A percentile compares a stretch with the other conserved stretches of the same genome.
Conservation (phyloP, 192 early-diverging fungal species). For the Linderina pennispora region DNA sequence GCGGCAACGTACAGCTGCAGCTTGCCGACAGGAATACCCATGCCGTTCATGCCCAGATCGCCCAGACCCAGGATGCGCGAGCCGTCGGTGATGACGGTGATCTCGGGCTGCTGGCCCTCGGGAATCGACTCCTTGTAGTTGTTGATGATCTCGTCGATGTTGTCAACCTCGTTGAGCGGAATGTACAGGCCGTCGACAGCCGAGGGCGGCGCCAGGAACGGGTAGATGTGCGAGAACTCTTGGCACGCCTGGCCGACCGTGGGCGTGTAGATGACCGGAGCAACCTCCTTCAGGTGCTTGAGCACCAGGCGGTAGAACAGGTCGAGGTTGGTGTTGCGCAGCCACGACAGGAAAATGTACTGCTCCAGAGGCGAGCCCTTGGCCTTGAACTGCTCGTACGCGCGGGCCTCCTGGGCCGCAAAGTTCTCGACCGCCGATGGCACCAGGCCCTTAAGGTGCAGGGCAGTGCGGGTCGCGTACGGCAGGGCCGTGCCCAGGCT, state of each 20-base stretch:
- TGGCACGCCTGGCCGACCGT: slow-evolving; percentile 82
- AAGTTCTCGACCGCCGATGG: slow-evolving; percentile 72
- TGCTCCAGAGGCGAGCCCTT: slow-evolving; percentile 70
- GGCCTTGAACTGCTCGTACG: slow-evolving; percentile 60
- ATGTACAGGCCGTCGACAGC: slow-evolving; percentile 83
- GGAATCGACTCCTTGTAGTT: slow-evolving; percentile 68
- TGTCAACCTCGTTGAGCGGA: slow-evolving; percentile 64
- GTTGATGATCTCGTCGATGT: slow-evolving; percentile 68
- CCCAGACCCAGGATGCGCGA: slow-evolving; percentile 91
- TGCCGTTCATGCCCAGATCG: slow-evolving; percentile 91
- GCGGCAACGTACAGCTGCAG: slow-evolving; percentile 87
- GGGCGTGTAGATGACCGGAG: slow-evolving; percentile 78
- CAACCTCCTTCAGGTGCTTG: slow-evolving; percentile 72
- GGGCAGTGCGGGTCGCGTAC: slow-evolving; percentile 46
- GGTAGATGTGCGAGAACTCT: slow-evolving; percentile 85
- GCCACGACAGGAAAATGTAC: slow-evolving; percentile 78
- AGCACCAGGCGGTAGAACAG: slow-evolving; percentile 81
- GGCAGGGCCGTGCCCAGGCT: slow-evolving; percentile 33
- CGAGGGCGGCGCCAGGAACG: slow-evolving; percentile 71
- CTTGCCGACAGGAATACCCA: slow-evolving; percentile 95
- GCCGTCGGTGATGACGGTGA: slow-evolving; percentile 94
- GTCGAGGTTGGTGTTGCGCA: slow-evolving; percentile 70
- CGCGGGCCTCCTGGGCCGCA: slow-evolving; percentile 68
- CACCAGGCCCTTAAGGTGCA: slow-evolving; percentile 62
- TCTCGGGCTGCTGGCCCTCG: slow-evolving; percentile 61